phyloP scores from a whole-genome alignment of 768 basidiomycete genomes.

The Rhizopogon roseolus region DNA sequence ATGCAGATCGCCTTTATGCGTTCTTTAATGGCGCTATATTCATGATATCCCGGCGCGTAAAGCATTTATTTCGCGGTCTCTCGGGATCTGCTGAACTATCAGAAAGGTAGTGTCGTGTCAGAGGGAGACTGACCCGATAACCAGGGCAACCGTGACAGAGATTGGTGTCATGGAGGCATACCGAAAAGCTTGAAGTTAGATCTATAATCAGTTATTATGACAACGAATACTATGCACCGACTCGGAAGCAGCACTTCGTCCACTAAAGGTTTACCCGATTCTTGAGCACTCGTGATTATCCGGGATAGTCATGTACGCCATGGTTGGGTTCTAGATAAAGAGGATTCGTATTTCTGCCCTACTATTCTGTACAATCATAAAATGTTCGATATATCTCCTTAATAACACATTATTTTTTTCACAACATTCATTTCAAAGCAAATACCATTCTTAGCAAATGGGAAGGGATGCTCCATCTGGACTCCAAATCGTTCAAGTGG shows the following conservation, averaged over 20 bases:
- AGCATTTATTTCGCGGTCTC: no score
- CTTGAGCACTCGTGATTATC: not conserved
- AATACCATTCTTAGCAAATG: slow-evolving; percentile 3
- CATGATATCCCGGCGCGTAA: no score
- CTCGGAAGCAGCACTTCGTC: not conserved
- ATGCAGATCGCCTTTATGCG: no score
- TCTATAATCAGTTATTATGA: no score
- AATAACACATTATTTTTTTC: slow-evolving; percentile 1
- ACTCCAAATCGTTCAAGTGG: not conserved
- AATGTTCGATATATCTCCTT: slow-evolving; percentile 4
- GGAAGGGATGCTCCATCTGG: slow-evolving; percentile 2
- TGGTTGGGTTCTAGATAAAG: not conserved
- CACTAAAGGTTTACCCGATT: not conserved
- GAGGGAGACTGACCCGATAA: no score
- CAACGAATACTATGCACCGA: no score
- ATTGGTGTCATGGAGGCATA: no score
- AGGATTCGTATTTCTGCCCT: not conserved
- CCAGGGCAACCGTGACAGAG: no score
- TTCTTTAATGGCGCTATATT: no score
- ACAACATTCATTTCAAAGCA: slow-evolving; percentile 1
- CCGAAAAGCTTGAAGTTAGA: no score
- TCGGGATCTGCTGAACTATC: not conserved
- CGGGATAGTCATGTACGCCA: not conserved
- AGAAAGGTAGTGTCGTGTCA: no score
- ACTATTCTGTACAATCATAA: slow-evolving; percentile 11